A percentile compares a stretch with the other conserved stretches of the same genome.
phyloP scores from a whole-genome alignment of 2,329 filamentous ascomycete species.

The Monilinia fructicola region DNA sequence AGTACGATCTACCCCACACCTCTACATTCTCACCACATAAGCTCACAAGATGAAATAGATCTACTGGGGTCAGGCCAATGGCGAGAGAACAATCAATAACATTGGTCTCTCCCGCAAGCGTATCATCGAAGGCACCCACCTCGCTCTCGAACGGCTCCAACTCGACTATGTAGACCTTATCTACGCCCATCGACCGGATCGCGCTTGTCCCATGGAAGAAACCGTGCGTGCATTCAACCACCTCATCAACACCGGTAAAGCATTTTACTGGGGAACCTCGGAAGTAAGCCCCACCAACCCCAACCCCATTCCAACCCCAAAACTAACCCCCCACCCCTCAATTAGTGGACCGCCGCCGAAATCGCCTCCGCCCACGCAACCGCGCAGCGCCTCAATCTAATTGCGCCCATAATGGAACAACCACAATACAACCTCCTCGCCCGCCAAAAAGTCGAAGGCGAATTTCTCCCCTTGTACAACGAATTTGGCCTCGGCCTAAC shows the following conservation, averaged over 20 bases:
- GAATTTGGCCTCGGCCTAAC: conserved; percentile 62
- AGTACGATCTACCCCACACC: conserved; percentile 34
- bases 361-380: conserved; percentile 62
- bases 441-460: conserved; percentile 62
- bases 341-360: conserved; percentile 64
- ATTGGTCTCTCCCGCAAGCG: conserved; percentile 67
- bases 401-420: conserved; percentile 66
- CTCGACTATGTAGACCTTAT: conserved; percentile 66
- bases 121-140: conserved; percentile 64
- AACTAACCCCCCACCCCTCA: conserved; percentile 58
- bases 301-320: conserved; percentile 60
- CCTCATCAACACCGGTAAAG: conserved; percentile 65
- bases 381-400: conserved; percentile 59
- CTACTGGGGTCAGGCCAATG: conserved; percentile 62
- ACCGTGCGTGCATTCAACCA: conserved; percentile 70
- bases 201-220: conserved; percentile 68
- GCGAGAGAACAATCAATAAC: conserved; percentile 64
- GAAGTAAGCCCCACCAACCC: conserved; percentile 64
- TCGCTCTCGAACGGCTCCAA: conserved; percentile 53
- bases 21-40: neutral
- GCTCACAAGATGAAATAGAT: conserved; percentile 46
- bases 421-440: conserved; percentile 64
- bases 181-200: conserved; percentile 68
- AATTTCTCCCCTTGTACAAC: conserved; percentile 60
- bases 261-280: conserved; percentile 70